Base-by-base conservation (phyloP, 202 grass and related monocot species). In the Musa balbisiana region DNA sequence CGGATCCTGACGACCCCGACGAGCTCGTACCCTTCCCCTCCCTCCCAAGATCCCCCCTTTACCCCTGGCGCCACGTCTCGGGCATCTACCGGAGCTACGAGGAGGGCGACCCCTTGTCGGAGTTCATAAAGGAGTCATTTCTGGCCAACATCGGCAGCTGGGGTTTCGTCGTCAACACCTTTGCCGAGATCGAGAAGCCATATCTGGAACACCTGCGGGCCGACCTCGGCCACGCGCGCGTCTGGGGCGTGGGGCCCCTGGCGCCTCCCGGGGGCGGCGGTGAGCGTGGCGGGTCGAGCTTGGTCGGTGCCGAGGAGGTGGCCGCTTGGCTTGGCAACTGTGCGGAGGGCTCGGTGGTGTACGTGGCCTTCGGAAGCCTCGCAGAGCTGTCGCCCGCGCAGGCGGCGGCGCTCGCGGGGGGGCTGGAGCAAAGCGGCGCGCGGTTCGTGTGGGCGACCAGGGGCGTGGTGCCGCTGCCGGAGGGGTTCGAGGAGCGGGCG, bases 211-310 rank as follows among this genome's bases (percentile, higher is more conserved):
- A 53, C 72, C 82, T 85, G 51, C 80, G 89, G 13, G 66, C 82
- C 55, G 87, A 91, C 68, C 26, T 88, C 52, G 87, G 81, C 16
- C 83, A 78, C 73, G 64, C 13, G 59, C 76, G 60, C 64, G 77
- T 81, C 33, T 92, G 87, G 87, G 85, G 81, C 15, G 92, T 90
- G 11, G 92, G 87, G 0, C 92, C 85, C 2, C 50, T 96, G 3
- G 86, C 78, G 16, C 74, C 67, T 0, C 16, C 21, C 51, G n/a
- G 19, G 2, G n/a, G 15, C 2, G 29, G 11, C 0, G 51, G 3
- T 20, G 16, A 55, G 56, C 52, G 20, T n/a, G 53, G 23, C 15
- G 55, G 55, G 10, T n/a, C 1, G 58, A 60, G 24, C 59, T 53
- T n/a, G 1, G 49, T 14, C n/a, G 8, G 5, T 27, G 27, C 29